Evolutionary conservation across 164 flowering plant species (phyloP).

Genomic region (Protea cynaroides): DNA sequence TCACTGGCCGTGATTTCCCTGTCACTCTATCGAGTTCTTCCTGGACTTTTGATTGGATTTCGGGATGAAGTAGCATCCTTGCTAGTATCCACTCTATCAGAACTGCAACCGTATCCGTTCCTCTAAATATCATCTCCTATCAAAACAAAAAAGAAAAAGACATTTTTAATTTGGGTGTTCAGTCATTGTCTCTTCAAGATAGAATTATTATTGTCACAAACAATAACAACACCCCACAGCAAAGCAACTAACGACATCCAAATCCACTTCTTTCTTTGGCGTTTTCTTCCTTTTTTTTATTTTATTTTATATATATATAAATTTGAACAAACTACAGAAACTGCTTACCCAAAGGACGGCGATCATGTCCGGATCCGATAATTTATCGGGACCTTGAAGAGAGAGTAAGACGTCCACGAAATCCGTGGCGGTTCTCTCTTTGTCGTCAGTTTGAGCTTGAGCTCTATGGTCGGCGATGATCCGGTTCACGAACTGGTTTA

Average conservation of each 20-base stretch:
- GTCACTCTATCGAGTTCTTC: constrained; percentile 26
- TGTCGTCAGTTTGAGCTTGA: background rate
- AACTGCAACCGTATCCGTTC: constrained; percentile 35
- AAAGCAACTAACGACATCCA: too few relatives aligned
- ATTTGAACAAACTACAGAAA: background rate
- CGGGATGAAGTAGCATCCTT: constrained; percentile 23
- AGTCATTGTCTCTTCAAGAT: too few relatives aligned
- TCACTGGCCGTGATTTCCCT: constrained; percentile 28
- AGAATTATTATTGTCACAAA: too few relatives aligned
- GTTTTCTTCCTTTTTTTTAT: too few relatives aligned
- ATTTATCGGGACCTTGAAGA: constrained; percentile 29
- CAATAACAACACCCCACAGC: too few relatives aligned
- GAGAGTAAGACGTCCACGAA: constrained; percentile 58
- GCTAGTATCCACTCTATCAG: constrained; percentile 36
- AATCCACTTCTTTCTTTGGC: too few relatives aligned
- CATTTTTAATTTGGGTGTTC: too few relatives aligned
- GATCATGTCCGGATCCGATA: constrained; percentile 48
- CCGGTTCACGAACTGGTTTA: constrained; percentile 36
- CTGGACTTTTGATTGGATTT: constrained; percentile 23
- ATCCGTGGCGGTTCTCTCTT: constrained; percentile 10
- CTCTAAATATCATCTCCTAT: constrained; percentile 38
- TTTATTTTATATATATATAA: too few relatives aligned
- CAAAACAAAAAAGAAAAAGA: background rate
- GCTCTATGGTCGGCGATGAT: constrained; percentile 43
- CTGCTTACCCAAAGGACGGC: constrained; percentile 76